A percentile compares a stretch with the other conserved stretches of the same genome.
Evolutionary conservation across 768 basidiomycete genomes (phyloP).

Genomic region (Mycena filopes): DNA sequence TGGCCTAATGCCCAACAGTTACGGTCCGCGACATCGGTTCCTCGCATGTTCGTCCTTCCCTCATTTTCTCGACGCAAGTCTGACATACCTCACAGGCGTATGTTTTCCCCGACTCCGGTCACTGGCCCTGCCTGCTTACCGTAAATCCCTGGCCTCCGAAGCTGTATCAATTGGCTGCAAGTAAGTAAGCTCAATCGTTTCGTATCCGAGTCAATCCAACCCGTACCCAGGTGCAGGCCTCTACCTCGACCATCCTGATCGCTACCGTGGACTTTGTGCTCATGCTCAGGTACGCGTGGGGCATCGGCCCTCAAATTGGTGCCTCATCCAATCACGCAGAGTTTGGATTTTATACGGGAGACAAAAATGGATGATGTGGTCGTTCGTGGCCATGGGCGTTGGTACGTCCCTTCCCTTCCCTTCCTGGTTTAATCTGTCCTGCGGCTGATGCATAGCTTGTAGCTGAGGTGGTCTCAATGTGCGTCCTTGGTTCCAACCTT

Average conservation of each 20-base stretch:
- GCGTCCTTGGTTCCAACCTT: background rate
- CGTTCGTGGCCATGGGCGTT: background rate
- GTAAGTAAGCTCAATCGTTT: too few relatives aligned
- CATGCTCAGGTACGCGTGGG: constrained; percentile 3
- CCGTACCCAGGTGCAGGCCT: constrained; percentile 5
- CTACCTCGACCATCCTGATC: background rate
- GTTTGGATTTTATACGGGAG: constrained; percentile 14
- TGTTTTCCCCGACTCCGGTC: background rate
- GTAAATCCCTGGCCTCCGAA: background rate
- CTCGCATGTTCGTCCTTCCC: background rate
- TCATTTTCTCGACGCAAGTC: background rate
- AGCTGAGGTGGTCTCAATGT: constrained; percentile 14
- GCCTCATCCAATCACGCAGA: background rate
- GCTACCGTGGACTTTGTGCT: constrained; percentile 14
- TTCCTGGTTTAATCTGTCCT: background rate
- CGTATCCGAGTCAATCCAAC: too few relatives aligned
- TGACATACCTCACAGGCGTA: background rate
- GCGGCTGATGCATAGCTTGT: background rate
- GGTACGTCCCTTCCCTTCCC: background rate
- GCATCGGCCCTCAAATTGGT: background rate
- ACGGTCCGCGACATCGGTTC: constrained; percentile 11
- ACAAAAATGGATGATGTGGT: constrained; percentile 6
- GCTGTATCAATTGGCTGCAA: constrained; percentile 14
- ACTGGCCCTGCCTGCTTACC: background rate
- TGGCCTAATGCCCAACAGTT: background rate